These are phyloP conservation scores for Trichoderma cornu-damae DNA, from an alignment of 2,329 filamentous ascomycete genomes.

Conservation along the genomic window DNA sequence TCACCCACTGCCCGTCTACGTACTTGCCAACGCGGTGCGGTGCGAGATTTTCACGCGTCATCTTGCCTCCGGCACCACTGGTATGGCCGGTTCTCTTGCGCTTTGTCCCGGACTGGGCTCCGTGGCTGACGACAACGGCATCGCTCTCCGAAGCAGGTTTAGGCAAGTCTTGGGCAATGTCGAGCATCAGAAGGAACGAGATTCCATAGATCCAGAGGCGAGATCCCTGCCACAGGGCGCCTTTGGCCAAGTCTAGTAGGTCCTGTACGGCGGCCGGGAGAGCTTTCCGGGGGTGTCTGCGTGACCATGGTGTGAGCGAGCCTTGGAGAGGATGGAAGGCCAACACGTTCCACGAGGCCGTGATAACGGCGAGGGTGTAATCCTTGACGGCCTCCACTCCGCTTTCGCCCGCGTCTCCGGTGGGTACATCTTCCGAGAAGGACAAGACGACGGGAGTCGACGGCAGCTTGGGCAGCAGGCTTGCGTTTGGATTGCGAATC, in stretches of 20 bases:
- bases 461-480: constrained; percentile 63
- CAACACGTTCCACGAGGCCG: constrained; percentile 59
- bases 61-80: constrained; percentile 50
- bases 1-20: constrained; percentile 37
- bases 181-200: constrained; percentile 88
- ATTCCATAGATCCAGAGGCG: constrained; percentile 84
- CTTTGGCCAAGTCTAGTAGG: constrained; percentile 75
- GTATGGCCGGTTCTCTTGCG: constrained; percentile 48
- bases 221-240: constrained; percentile 73
- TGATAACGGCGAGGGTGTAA: constrained; percentile 51
- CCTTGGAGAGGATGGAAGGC: constrained; percentile 77
- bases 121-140: constrained; percentile 25
- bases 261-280: constrained; percentile 70
- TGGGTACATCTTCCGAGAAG: constrained; percentile 53
- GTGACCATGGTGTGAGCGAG: constrained; percentile 76
- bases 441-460: constrained; percentile 62
- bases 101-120: constrained; percentile 40
- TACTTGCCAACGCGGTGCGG: constrained; percentile 42
- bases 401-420: constrained; percentile 23
- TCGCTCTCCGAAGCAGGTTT: constrained; percentile 29
- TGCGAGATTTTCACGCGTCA: constrained; percentile 42
- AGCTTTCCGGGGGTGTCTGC: constrained; percentile 69
- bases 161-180: constrained; percentile 67
- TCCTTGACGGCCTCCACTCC: constrained; percentile 35
- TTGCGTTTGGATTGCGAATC: constrained; percentile 66